Base-by-base conservation (phyloP, 2,329 filamentous ascomycete species). In the Botrytis deweyae region DNA sequence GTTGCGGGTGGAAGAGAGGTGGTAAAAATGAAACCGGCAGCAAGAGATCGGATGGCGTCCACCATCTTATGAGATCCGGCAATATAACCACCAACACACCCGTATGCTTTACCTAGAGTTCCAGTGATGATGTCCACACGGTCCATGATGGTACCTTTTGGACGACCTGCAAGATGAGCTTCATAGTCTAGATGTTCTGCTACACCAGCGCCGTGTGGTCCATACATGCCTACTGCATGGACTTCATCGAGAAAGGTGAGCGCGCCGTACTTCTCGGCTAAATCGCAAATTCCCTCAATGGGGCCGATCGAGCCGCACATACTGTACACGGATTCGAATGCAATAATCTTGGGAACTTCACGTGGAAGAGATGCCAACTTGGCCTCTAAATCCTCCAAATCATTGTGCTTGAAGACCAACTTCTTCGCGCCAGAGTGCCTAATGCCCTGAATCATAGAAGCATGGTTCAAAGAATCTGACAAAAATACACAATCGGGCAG, bases 401-500 rank as follows among this genome's bases (percentile, higher is more conserved):
- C 95, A 80, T 99, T 99, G 85, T 99, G 96, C 85, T 97, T 97
- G 89, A 98, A 99, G 40, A 99, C 95, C 83, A 98, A 89, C 87
- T 99, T 99, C 85, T 93, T 95, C 58, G 96, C 95, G 64, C 95
- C 95, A 16, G 95, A 98, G 84, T 99, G 96, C 63, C 96, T 93
- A 80, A 99, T 99, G 64, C 96, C 96, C 84, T 98, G 96, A 76
- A 99, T 99, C 96, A 99, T 99, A 9, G 95, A 98, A 20, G 96
- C 96, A 82, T 99, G 96, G 83, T 99, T 99, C 82, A 98, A 85
- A 83, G 93, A 97, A 84, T 99, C 96, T 9, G 95, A 98, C n/a
- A 99, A 86, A 80, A 98, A 97, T 63, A 99, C 96, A 81, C 96
- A 99, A 80, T 97, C 92, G 44, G 96, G 95, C 83, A 99, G 87